Evolutionary conservation across 495 filamentous ascomycete species (phyloP).

Genomic region (Neurospora tetraspora): DNA sequence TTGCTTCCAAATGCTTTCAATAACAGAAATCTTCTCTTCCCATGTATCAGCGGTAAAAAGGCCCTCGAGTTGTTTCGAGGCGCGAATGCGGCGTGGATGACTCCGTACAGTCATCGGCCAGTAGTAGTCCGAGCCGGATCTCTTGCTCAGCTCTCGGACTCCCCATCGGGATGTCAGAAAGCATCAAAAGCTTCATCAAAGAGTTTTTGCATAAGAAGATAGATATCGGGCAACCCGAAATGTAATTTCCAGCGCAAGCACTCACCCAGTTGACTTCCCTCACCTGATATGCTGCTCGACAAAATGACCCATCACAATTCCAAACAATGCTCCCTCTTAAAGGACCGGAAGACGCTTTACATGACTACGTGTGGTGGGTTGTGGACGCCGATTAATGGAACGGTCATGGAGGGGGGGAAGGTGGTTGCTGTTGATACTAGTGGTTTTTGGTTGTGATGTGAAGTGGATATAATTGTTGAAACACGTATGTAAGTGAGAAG

Average conservation of each 20-base stretch:
- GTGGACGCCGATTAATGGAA: background rate
- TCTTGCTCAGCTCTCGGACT: background rate
- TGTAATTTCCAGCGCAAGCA: background rate
- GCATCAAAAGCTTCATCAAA: background rate
- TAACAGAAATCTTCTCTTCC: background rate
- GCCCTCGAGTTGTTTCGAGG: background rate
- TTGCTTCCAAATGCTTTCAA: background rate
- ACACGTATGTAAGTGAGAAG: slow-evolving; percentile 27
- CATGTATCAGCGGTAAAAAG: background rate
- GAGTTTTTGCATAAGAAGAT: background rate
- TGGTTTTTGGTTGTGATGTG: background rate
- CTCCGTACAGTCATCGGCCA: background rate
- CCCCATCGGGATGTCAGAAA: background rate
- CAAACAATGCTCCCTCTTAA: background rate
- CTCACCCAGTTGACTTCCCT: background rate
- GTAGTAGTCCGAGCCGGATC: background rate
- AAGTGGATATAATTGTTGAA: background rate
- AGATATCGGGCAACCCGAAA: background rate
- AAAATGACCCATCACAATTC: background rate
- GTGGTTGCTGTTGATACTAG: slow-evolving; percentile 3
- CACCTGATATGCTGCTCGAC: background rate
- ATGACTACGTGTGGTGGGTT: background rate
- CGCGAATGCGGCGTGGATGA: background rate
- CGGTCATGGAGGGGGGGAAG: background rate
- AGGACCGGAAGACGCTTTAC: background rate